Base-by-base conservation (phyloP, 164 flowering plant species). In the Vitis riparia region DNA sequence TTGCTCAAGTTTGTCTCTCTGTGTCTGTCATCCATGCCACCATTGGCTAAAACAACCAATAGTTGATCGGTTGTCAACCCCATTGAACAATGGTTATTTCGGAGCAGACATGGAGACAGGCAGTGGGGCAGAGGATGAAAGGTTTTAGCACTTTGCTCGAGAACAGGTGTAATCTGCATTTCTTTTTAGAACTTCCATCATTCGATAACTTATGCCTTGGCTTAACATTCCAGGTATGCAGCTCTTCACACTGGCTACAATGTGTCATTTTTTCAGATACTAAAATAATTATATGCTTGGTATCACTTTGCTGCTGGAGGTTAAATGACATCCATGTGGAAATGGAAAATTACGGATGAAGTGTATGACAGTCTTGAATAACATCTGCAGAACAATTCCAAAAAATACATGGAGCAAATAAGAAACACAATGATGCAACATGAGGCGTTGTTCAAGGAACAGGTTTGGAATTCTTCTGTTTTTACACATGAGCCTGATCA, bases 361-460 rank as follows among this genome's bases (percentile, higher is more conserved):
- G 56, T 53, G 15, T 53, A n/a, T 53, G n/a, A 5, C 56, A 53
- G 17, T 53, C n/a, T n/a, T 53, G 56, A 53, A n/a, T 14, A 53
- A 13, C 56, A 53, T 53, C 56, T 53, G n/a, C 56, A 53, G 8
- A 53, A 53, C n/a, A 53, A 53, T 53, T 11, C n/a, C 7, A 53
- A 53, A n/a, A 37, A 37, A 37, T 37, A 11, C 56, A 72, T 71
- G 75, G 69, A 71, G 58, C 72, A 71, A 49, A 76, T 76, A 37
- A 71, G 75, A 47, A 68, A 65, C 15, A 76, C 71, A 47, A 76
- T 68, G 72, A 68, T 76, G 61, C 69, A 48, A 59, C 75, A 71
- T 52, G 79, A 76, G 37, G 72, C 62, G 5, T 68, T 76, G 32
- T 76, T 71, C 55, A 76, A 59, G 56, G 75, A 76, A 68, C 79